phyloP scores from a whole-genome alignment of 805 yeast genomes.

The Kluyveromyces lactis region DNA sequence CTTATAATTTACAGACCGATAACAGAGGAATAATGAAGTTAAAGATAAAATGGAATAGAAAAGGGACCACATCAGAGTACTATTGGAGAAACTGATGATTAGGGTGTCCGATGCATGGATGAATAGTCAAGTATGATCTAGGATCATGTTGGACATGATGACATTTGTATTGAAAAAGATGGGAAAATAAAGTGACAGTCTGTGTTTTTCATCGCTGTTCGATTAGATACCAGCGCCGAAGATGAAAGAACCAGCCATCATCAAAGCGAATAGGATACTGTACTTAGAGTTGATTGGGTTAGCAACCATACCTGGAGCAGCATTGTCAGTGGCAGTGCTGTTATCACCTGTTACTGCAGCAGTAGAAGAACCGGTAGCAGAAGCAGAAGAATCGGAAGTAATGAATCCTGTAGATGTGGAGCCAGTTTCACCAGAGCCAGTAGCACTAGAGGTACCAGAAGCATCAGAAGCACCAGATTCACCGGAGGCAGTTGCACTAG shows the following conservation, averaged over 20 bases:
- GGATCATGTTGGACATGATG: too few relatives aligned
- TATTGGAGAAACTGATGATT: too few relatives aligned
- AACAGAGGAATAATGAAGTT: too few relatives aligned
- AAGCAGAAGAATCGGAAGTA: slow-evolving; percentile 5
- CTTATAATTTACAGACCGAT: too few relatives aligned
- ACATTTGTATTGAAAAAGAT: too few relatives aligned
- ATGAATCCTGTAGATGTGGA: slow-evolving; percentile 10
- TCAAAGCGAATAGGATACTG: slow-evolving; percentile 33
- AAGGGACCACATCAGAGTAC: too few relatives aligned
- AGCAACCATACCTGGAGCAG: slow-evolving; percentile 29
- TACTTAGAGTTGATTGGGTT: slow-evolving; percentile 34
- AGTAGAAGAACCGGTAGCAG: slow-evolving; percentile 11
- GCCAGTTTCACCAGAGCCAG: slow-evolving; percentile 11
- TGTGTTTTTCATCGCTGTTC: too few relatives aligned
- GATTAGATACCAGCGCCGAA: slow-evolving; percentile 26
- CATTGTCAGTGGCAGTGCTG: slow-evolving; percentile 18
- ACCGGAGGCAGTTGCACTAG: slow-evolving; percentile 6
- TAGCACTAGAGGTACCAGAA: slow-evolving; percentile 20
- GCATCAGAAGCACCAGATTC: slow-evolving; percentile 19
- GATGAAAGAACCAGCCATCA: slow-evolving; percentile 32
- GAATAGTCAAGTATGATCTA: too few relatives aligned
- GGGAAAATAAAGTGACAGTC: too few relatives aligned
- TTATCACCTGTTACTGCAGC: slow-evolving; percentile 7
- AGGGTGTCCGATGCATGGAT: too few relatives aligned
- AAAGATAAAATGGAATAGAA: too few relatives aligned